A percentile compares a stretch with the other conserved stretches of the same genome.
Conservation (phyloP, 306 rosid species). For the Comarum palustre region DNA sequence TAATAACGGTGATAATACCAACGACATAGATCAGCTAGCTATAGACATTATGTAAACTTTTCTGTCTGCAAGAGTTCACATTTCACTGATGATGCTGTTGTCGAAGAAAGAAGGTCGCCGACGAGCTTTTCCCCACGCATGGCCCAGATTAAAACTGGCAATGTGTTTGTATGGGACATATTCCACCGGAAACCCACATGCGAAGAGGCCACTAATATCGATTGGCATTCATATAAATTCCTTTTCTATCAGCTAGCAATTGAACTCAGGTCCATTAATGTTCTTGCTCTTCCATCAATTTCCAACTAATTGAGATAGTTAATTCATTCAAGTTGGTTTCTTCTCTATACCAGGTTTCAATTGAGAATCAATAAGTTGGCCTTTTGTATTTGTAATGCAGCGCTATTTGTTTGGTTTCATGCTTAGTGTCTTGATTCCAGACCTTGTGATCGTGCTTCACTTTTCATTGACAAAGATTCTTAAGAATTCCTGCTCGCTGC, state of each 20-base stretch:
- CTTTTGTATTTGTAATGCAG: conserved; percentile 27
- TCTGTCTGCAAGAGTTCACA: not conserved
- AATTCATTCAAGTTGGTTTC: conserved; percentile 21
- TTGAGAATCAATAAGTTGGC: conserved; percentile 28
- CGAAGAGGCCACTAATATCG: not conserved
- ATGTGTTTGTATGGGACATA: not conserved
- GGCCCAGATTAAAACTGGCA: not conserved
- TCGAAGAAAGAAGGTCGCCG: not conserved
- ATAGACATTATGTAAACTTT: not conserved
- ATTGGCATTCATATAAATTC: not conserved
- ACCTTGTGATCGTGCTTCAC: conserved; percentile 5
- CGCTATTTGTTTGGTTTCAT: conserved; percentile 25
- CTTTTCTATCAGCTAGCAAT: not conserved
- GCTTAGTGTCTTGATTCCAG: not conserved
- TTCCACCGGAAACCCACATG: conserved; percentile 4
- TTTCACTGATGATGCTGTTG: not conserved
- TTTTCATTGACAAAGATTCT: not conserved
- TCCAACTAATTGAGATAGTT: not conserved
- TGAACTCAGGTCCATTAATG: not conserved
- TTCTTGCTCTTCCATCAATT: not conserved
- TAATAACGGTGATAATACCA: not conserved
- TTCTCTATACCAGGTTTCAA: conserved; percentile 8
- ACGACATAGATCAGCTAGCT: not conserved
- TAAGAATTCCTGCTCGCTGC: not conserved
- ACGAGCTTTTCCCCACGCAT: not conserved